These are phyloP conservation scores for Eremochloa ophiuroides DNA, from an alignment of 176 grass and related monocot genomes.

Conservation along the genomic window DNA sequence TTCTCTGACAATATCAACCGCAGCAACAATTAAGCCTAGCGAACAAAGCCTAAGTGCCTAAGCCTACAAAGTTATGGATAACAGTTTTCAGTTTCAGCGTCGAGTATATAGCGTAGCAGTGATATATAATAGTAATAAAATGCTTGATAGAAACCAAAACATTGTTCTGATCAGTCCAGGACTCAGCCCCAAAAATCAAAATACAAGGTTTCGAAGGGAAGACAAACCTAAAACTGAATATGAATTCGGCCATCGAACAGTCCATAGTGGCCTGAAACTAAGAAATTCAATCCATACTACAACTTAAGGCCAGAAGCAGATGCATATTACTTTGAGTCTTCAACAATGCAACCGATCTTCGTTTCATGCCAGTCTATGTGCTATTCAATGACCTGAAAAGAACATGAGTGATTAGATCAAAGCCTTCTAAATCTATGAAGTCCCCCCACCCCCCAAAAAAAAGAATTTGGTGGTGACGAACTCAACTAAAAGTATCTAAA, in stretches of 20 bases:
- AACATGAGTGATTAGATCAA: neutral
- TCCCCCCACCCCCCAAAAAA: neutral
- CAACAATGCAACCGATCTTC: neutral
- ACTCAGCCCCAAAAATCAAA: neutral
- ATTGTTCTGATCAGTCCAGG: neutral
- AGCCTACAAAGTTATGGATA: neutral
- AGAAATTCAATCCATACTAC: neutral
- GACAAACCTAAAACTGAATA: neutral
- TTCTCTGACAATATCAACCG: too few relatives aligned
- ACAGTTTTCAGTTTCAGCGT: neutral
- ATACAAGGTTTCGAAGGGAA: neutral
- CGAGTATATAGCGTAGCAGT: neutral
- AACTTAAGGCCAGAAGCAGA: neutral
- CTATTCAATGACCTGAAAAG: neutral
- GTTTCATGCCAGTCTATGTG: neutral
- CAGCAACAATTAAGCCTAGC: too few relatives aligned
- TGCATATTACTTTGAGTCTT: neutral
- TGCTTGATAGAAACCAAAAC: neutral
- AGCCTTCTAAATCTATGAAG: neutral
- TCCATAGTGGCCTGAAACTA: neutral
- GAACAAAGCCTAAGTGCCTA: too few relatives aligned
- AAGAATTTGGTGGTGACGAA: neutral
- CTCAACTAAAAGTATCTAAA: neutral
- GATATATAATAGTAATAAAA: neutral
- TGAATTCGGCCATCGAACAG: neutral